A percentile compares a stretch with the other conserved stretches of the same genome.
These are phyloP conservation scores for Vanrija humicola DNA, from an alignment of 1,284 basidiomycete genomes.

Conservation along the genomic window DNA sequence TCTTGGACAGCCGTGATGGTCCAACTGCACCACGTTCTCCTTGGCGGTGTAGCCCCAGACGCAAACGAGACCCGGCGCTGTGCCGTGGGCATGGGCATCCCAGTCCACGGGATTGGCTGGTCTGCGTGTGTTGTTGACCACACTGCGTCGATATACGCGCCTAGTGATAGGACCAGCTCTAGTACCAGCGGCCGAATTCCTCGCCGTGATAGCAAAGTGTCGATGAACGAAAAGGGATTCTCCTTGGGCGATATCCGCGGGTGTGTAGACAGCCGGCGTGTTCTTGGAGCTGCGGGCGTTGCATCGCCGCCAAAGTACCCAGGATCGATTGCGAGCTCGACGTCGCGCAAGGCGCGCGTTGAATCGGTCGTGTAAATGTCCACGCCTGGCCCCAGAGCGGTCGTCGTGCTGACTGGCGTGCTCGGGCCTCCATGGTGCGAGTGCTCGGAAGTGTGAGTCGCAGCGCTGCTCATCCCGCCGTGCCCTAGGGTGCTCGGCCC, in stretches of 20 bases:
- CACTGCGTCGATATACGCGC: conserved; percentile 40
- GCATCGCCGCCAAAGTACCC: conserved; percentile 15
- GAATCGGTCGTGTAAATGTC: conserved; percentile 41
- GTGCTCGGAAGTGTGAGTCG: not conserved
- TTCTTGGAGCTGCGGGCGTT: not conserved
- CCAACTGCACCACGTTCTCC: conserved; percentile 27
- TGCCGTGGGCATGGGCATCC: not conserved
- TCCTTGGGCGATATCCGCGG: conserved; percentile 30
- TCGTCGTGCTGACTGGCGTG: not conserved
- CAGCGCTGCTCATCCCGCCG: not conserved
- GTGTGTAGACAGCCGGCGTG: conserved; percentile 27
- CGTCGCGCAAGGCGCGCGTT: conserved; percentile 34
- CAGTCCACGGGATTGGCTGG: conserved; percentile 15
- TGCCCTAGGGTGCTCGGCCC: not conserved
- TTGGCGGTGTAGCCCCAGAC: not conserved
- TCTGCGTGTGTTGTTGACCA: conserved; percentile 30
- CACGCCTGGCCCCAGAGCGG: conserved; percentile 2
- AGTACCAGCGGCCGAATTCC: conserved; percentile 41
- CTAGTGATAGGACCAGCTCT: conserved; percentile 41
- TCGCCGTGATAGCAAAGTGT: conserved; percentile 28
- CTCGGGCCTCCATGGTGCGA: not conserved
- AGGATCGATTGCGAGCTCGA: conserved; percentile 43
- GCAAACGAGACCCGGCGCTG: not conserved
- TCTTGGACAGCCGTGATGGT: conserved; percentile 39
- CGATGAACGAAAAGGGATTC: conserved; percentile 38